Percentiles rank a stretch among this genome's conserved stretches.
These are phyloP conservation scores for sweet orange (Citrus sinensis) DNA, from an alignment of 345 rosid genomes.

Conservation along the genomic window DVS_A1.0 CM039161.1:5166501-5167000, in stretches of 20 bases:
- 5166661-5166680: constrained; percentile 96
- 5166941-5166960: constrained; percentile 74
- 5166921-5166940: constrained; percentile 93
- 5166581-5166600: constrained; percentile 44
- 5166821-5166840: constrained; percentile 90
- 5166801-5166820: constrained; percentile 93
- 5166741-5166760: constrained; percentile 78
- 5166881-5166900: constrained; percentile 93
- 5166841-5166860: constrained; percentile 92
- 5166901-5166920: constrained; percentile 90
- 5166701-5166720: constrained; percentile 89
- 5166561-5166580: constrained; percentile 12
- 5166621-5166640: constrained; percentile 84
- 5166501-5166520: too few species aligned
- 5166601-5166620: constrained; percentile 44
- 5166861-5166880: constrained; percentile 96
- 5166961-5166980: constrained; percentile 77
- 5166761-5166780: constrained; percentile 74
- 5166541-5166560: neutral
- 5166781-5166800: constrained; percentile 71
- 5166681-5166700: constrained; percentile 85
- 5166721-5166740: constrained; percentile 81
- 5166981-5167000: constrained; percentile 60
- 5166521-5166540: neutral
- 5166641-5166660: constrained; percentile 94